phyloP scores from a whole-genome alignment of 768 basidiomycete genomes.

The Peribolospora kevripleyi region DNA sequence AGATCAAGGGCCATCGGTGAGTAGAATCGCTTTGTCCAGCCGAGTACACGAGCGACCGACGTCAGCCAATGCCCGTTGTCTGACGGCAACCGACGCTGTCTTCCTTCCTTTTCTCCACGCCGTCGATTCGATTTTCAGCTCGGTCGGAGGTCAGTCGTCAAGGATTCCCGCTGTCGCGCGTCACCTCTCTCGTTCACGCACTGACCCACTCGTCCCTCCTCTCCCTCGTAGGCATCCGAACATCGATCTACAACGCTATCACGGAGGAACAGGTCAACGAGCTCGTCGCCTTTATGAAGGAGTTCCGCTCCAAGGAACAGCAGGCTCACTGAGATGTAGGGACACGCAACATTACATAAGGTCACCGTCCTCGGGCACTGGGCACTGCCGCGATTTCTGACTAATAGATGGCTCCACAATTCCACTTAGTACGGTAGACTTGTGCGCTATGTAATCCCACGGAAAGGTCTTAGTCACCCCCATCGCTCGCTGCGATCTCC shows the following conservation, averaged over 20 bases:
- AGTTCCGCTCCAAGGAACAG: constrained; percentile 14
- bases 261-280: constrained; percentile 44
- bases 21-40: constrained; percentile 16
- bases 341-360: too few species aligned
- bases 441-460: too few species aligned
- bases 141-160: constrained; percentile 27
- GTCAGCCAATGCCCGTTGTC: background rate
- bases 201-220: too few species aligned
- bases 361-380: too few species aligned
- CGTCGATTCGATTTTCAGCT: constrained; percentile 20
- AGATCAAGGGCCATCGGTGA: constrained; percentile 76
- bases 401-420: too few species aligned
- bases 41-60: background rate
- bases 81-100: background rate
- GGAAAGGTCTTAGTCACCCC: too few species aligned
- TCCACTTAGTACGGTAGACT: too few species aligned
- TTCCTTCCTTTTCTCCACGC: background rate
- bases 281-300: constrained; percentile 22
- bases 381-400: too few species aligned
- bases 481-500: too few species aligned
- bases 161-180: too few species aligned
- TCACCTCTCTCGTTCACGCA: background rate
- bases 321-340: background rate
- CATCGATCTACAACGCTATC: constrained; percentile 73
- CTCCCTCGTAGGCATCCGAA: constrained; percentile 35